Evolutionary conservation across 139 green algal species (phyloP).

Genomic region (Picochlorum sp.): DNA sequence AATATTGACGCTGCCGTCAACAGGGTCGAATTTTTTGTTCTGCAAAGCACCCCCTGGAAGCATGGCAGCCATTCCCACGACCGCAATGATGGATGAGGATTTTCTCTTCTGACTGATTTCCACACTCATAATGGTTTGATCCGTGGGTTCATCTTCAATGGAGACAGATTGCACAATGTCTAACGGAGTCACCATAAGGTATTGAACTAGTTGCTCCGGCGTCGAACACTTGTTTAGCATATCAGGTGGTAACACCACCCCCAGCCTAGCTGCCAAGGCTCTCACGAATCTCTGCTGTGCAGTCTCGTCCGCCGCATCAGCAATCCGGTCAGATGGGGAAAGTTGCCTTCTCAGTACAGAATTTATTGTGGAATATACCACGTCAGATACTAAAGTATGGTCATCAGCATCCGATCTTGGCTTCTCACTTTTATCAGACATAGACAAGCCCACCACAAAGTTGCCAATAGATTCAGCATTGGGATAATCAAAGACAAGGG

Average conservation of each 20-base stretch:
- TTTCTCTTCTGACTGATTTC: neutral
- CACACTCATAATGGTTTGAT: neutral
- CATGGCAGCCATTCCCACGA: slow-evolving; percentile 1
- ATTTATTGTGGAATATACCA: neutral
- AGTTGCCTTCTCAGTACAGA: slow-evolving; percentile 1
- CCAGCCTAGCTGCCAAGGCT: slow-evolving; percentile 4
- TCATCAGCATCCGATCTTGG: neutral
- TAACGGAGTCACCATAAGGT: neutral
- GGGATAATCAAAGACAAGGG: slow-evolving; percentile 56
- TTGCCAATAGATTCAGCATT: slow-evolving; percentile 13
- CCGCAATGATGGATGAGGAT: neutral
- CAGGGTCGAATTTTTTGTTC: neutral
- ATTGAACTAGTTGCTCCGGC: neutral
- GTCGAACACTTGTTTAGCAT: neutral
- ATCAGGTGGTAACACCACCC: slow-evolving; percentile 4
- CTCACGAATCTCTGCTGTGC: neutral
- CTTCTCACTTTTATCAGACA: neutral
- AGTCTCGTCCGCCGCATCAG: neutral
- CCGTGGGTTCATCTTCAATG: neutral
- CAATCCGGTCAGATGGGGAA: neutral
- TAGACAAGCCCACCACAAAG: neutral
- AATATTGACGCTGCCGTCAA: slow-evolving; percentile 4
- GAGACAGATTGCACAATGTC: neutral
- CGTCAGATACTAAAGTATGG: neutral
- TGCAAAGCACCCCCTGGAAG: slow-evolving; percentile 6